Conservation (phyloP, 441 rosid species). For the Manihot esculenta region DNA sequence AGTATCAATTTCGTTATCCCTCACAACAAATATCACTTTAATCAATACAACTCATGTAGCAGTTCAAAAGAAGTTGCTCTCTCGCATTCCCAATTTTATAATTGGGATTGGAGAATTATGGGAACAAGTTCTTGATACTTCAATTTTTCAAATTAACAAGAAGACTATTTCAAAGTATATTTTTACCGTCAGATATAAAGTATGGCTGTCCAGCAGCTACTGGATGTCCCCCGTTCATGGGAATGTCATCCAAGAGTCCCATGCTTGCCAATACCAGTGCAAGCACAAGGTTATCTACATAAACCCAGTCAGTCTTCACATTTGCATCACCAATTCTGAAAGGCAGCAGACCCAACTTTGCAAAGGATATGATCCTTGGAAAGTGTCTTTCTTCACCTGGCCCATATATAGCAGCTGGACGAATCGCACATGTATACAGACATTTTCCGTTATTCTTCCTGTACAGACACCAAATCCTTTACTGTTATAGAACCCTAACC, state of each 20-base stretch:
- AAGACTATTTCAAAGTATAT: slow-evolving; percentile 1
- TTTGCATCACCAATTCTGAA: slow-evolving; percentile 66
- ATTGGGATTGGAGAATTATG: background rate
- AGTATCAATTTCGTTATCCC: background rate
- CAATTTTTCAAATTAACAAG: background rate
- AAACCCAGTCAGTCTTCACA: slow-evolving; percentile 88
- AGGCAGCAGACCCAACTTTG: slow-evolving; percentile 65
- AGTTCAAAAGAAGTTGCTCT: background rate
- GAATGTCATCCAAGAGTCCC: slow-evolving; percentile 90
- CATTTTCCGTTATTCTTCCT: slow-evolving; percentile 54
- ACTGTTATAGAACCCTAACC: background rate
- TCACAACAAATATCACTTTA: slow-evolving; percentile 3
- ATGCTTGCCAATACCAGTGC: slow-evolving; percentile 81
- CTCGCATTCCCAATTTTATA: background rate
- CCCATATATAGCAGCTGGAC: slow-evolving; percentile 18
- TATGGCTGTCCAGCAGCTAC: slow-evolving; percentile 92
- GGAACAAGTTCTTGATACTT: slow-evolving; percentile 1
- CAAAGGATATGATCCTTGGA: slow-evolving; percentile 75
- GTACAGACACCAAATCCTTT: slow-evolving; percentile 13
- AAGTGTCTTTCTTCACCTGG: slow-evolving; percentile 37
- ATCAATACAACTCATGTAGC: background rate
- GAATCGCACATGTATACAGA: slow-evolving; percentile 75
- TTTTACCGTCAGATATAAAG: slow-evolving; percentile 85
- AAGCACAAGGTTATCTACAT: slow-evolving; percentile 71
- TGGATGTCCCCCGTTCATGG: slow-evolving; percentile 31